phyloP scores from a whole-genome alignment of 2,329 filamentous ascomycete species.

The Pseudocercospora fijiensis region DNA sequence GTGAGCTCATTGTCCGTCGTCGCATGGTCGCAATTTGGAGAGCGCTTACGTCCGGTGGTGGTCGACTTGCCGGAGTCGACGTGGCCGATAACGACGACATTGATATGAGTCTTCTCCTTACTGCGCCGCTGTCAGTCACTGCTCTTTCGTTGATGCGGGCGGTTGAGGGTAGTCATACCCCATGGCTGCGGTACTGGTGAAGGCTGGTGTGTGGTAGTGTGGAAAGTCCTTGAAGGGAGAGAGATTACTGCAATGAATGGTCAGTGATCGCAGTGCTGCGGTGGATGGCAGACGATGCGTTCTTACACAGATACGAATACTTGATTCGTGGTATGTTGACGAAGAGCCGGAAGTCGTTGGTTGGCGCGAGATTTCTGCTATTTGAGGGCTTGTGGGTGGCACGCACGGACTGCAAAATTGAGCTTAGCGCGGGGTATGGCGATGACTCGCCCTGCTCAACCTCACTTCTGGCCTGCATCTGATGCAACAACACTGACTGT shows the following conservation, averaged over 20 bases:
- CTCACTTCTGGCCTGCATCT: neutral
- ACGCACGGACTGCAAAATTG: neutral
- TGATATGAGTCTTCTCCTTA: slow-evolving; percentile 94
- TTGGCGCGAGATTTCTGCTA: neutral
- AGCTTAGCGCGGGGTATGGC: too few relatives aligned
- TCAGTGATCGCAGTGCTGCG: neutral
- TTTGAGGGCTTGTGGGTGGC: neutral
- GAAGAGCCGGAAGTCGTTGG: slow-evolving; percentile 13
- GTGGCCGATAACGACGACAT: slow-evolving; percentile 98
- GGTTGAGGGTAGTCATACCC: slow-evolving; percentile 47
- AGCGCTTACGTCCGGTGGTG: slow-evolving; percentile 73
- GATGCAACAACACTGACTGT: neutral
- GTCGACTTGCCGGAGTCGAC: slow-evolving; percentile 99
- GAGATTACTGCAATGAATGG: neutral
- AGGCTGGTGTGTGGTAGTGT: slow-evolving; percentile 27
- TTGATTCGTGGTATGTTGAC: slow-evolving; percentile 32
- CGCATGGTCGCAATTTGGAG: slow-evolving; percentile 30
- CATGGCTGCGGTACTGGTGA: slow-evolving; percentile 54
- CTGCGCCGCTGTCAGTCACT: slow-evolving; percentile 52
- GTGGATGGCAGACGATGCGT: too few relatives aligned
- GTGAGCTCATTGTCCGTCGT: slow-evolving; percentile 41
- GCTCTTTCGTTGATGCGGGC: slow-evolving; percentile 15
- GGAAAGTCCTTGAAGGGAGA: slow-evolving; percentile 21
- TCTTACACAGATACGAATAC: slow-evolving; percentile 30
- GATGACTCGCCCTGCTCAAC: too few relatives aligned